These are phyloP conservation scores for Penicillium hesseltinei DNA, from an alignment of 2,329 filamentous ascomycete genomes.

Conservation along the genomic window DNA sequence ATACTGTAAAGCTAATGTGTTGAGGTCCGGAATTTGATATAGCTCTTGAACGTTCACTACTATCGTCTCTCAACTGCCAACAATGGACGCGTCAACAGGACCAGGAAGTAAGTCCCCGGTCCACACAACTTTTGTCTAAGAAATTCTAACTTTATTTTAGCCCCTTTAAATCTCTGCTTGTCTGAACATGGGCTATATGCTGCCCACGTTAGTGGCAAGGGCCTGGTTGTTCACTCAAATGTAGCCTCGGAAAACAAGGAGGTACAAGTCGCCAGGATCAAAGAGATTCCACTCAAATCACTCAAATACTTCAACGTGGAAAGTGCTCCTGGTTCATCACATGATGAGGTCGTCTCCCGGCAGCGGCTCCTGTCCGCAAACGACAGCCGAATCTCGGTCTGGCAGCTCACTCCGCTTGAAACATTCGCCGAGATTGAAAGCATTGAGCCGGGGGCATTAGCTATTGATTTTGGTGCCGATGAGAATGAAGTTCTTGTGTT, in stretches of 20 bases:
- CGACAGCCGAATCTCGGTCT: constrained; percentile 36
- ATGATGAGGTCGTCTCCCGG: constrained; percentile 18
- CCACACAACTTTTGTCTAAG: not conserved
- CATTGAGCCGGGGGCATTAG: constrained; percentile 36
- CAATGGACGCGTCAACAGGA: constrained; percentile 30
- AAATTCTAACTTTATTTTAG: constrained; percentile 7
- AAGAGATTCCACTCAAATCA: constrained; percentile 32
- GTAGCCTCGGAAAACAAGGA: constrained; percentile 31
- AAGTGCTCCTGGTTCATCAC: not conserved
- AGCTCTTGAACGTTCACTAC: not conserved
- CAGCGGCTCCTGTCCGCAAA: constrained; percentile 37
- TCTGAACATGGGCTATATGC: constrained; percentile 34
- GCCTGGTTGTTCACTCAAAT: constrained; percentile 34
- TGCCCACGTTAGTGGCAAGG: constrained; percentile 32
- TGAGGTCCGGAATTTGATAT: not conserved
- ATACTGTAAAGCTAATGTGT: not conserved
- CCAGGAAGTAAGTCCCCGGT: constrained; percentile 23
- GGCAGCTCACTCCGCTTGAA: constrained; percentile 38
- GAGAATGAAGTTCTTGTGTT: constrained; percentile 41
- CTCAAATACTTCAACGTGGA: constrained; percentile 29
- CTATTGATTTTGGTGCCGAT: constrained; percentile 40
- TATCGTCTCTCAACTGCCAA: constrained; percentile 8
- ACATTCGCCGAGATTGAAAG: constrained; percentile 43
- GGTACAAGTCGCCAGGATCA: constrained; percentile 32
- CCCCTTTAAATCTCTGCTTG: constrained; percentile 21